phyloP scores from a whole-genome alignment of 371 early-diverging fungal genomes.

The Mortierella sp. region DNA sequence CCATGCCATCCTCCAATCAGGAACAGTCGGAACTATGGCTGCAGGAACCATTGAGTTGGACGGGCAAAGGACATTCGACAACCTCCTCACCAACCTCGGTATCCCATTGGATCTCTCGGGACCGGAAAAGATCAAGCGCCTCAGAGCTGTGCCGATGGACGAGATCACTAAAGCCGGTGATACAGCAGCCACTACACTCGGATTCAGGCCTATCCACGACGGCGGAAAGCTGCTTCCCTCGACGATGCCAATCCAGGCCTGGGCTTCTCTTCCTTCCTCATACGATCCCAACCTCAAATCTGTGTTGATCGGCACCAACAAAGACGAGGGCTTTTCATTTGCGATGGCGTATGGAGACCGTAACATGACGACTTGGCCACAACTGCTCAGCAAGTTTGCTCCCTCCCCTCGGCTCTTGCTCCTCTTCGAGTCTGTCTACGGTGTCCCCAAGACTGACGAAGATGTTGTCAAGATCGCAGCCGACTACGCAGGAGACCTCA shows the following conservation, averaged over 20 bases:
- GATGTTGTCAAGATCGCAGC: constrained; percentile 14
- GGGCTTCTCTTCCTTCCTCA: constrained; percentile 4
- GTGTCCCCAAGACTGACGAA: constrained; percentile 18
- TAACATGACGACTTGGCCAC: constrained; percentile 19
- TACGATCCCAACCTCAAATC: constrained; percentile 33
- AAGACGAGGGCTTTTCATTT: constrained; percentile 30
- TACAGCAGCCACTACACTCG: not conserved
- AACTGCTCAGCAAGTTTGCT: not conserved
- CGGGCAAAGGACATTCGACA: constrained; percentile 26
- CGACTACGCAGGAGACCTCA: not conserved
- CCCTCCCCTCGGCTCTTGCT: constrained; percentile 18
- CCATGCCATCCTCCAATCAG: constrained; percentile 56
- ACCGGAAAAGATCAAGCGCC: constrained; percentile 29
- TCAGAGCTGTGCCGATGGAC: constrained; percentile 18
- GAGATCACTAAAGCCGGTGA: constrained; percentile 11
- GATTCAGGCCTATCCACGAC: constrained; percentile 12
- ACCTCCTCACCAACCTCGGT: constrained; percentile 13
- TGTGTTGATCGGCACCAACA: constrained; percentile 33
- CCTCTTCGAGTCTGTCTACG: constrained; percentile 25
- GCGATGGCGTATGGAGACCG: constrained; percentile 4
- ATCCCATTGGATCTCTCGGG: constrained; percentile 28
- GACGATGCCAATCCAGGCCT: not conserved
- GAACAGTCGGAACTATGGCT: constrained; percentile 19
- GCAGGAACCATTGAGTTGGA: constrained; percentile 7
- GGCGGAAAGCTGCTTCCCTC: constrained; percentile 20